Base-by-base conservation (phyloP, 2,329 filamentous ascomycete genomes). In the Fusarium sp. region DNA sequence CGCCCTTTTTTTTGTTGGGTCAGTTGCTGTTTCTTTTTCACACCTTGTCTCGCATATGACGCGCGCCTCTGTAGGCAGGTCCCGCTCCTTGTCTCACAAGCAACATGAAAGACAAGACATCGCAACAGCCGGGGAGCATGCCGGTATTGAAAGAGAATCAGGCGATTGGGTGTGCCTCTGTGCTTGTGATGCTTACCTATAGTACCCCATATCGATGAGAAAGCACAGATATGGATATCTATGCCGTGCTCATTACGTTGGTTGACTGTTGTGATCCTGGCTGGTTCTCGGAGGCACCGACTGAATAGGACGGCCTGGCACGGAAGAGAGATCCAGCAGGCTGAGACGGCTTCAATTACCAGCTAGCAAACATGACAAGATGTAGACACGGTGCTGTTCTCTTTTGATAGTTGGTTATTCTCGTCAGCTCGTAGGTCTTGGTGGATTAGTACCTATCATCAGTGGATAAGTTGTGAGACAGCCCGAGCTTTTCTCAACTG, bases 41-140 rank as follows among this genome's bases (percentile, higher is more conserved):
- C 39, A 50, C 43, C 47, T 49, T 63, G 66, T 67, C 47, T 65
- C 41, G 41, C 45, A 46, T 39, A 44, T 57, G 37, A 55, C 41
- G 59, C 35, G 33, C 57, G 25, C 55, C 48, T 35, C n/a, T 32
- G 32, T 44, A 59, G 21, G 21, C 46, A 64, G 47, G 56, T 65
- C 44, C 54, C 53, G 46, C 56, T 49, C 52, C 48, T 45, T 57
- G 56, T 64, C 49, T 65, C 53, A 33, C 49, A 31, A 50, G 19
- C 19, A 41, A 39, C 35, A 31, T 41, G 38, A 48, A 21, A 49
- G 31, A 31, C 55, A 51, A 52, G 58, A 29, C 36, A 52, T 52
- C 35, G 33, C 56, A 61, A 45, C 54, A 49, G 50, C 49, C 49
- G 51, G 64, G 66, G 64, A 66, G 49, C 32, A 46, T 49, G 58